These are phyloP conservation scores for Mortierella polycephala DNA, from an alignment of 371 early-diverging fungal species.

Conservation along the genomic window DNA sequence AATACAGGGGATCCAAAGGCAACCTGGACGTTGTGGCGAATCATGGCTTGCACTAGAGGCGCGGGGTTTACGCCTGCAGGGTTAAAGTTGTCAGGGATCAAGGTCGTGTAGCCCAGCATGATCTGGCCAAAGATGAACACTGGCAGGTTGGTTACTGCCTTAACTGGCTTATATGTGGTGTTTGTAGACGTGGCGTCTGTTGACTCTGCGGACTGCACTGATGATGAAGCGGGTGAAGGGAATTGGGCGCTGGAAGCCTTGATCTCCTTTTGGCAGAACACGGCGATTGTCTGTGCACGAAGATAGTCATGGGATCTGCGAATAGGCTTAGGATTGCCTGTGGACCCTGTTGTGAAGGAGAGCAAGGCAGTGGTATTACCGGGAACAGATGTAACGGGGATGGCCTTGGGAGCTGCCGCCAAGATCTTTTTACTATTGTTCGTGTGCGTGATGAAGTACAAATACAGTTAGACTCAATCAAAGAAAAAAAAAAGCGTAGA, in stretches of 20 bases:
- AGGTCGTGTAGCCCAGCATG: conserved; percentile 53
- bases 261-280: conserved; percentile 50
- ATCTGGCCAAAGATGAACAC: conserved; percentile 54
- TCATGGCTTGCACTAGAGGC: conserved; percentile 47
- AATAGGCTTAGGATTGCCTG: conserved; percentile 54
- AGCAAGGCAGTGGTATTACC: conserved; percentile 49
- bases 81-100: conserved; percentile 54
- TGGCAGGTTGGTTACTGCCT: conserved; percentile 47
- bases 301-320: conserved; percentile 51
- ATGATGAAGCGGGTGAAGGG: not conserved
- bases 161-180: conserved; percentile 34
- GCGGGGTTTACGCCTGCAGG: conserved; percentile 48
- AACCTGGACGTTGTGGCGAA: conserved; percentile 49
- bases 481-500: not conserved
- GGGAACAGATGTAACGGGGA: conserved; percentile 34
- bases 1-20: conserved; percentile 53
- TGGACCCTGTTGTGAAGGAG: conserved; percentile 54
- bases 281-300: conserved; percentile 49
- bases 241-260: conserved; percentile 17
- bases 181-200: not conserved
- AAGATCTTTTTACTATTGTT: conserved; percentile 15
- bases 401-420: conserved; percentile 28
- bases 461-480: not conserved
- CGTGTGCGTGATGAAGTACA: not conserved
- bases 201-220: not conserved